phyloP scores from a whole-genome alignment of 2,329 filamentous ascomycete genomes.

The Thelonectria discophora region DNA sequence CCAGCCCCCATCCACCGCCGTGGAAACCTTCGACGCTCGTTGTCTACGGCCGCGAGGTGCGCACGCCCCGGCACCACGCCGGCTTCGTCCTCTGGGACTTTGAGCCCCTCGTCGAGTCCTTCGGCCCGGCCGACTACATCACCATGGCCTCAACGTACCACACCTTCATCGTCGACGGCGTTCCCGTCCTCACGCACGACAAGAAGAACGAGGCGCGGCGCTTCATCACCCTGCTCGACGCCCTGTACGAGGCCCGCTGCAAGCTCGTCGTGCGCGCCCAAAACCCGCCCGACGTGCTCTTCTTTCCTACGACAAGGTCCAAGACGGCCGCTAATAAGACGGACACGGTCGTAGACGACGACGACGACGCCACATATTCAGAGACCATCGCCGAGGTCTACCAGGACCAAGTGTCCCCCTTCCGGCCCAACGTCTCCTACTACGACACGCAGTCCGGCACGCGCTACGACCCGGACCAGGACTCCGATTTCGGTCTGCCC shows the following conservation, averaged over 20 bases:
- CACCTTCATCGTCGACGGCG: constrained; percentile 76
- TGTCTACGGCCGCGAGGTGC: constrained; percentile 71
- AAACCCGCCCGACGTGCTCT: constrained; percentile 75
- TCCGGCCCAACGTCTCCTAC: constrained; percentile 79
- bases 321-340: neutral
- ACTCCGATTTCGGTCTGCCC: constrained; percentile 62
- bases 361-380: constrained; percentile 53
- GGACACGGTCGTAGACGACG: constrained; percentile 29
- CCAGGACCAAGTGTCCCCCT: constrained; percentile 79
- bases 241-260: constrained; percentile 82
- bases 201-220: constrained; percentile 84
- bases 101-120: constrained; percentile 69
- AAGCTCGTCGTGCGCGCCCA: constrained; percentile 75
- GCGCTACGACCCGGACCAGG: constrained; percentile 64
- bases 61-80: constrained; percentile 64
- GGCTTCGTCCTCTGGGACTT: constrained; percentile 74
- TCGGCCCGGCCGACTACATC: constrained; percentile 85
- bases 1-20: constrained; percentile 31
- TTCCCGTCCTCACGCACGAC: constrained; percentile 72
- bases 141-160: constrained; percentile 82
- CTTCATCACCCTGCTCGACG: constrained; percentile 83
- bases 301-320: constrained; percentile 71
- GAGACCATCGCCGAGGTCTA: constrained; percentile 71
- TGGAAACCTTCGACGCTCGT: constrained; percentile 57
- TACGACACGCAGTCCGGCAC: constrained; percentile 62